phyloP scores from a whole-genome alignment of 495 filamentous ascomycete species.

The Tuber melanosporum region DNA sequence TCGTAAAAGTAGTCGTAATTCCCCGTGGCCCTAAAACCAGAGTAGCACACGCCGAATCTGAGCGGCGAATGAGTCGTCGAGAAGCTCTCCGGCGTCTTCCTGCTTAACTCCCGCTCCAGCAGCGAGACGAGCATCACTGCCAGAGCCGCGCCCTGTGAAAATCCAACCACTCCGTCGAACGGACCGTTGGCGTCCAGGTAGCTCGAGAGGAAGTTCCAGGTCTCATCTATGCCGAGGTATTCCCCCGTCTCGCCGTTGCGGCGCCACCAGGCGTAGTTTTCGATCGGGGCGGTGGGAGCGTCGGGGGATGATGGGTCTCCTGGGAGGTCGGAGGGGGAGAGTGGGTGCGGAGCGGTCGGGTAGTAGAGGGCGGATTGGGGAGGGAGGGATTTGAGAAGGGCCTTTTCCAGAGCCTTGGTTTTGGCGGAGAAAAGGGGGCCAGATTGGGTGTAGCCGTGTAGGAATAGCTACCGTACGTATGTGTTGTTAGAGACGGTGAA shows the following conservation, averaged over 20 bases:
- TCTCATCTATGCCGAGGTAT: conserved; percentile 62
- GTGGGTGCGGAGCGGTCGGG: conserved; percentile 47
- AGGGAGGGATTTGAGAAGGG: conserved; percentile 65
- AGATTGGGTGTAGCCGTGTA: conserved; percentile 81
- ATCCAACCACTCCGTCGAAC: conserved; percentile 44
- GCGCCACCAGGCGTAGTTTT: conserved; percentile 75
- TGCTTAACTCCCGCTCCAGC: conserved; percentile 52
- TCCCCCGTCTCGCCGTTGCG: conserved; percentile 53
- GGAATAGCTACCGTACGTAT: conserved; percentile 42
- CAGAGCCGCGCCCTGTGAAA: conserved; percentile 45
- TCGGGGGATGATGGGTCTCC: conserved; percentile 43
- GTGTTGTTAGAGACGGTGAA: neutral
- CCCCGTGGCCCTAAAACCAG: conserved; percentile 66
- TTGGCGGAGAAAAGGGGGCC: conserved; percentile 81
- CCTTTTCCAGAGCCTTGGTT: conserved; percentile 76
- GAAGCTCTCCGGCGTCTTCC: conserved; percentile 46
- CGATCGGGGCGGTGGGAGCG: conserved; percentile 13
- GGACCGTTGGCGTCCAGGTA: conserved; percentile 48
- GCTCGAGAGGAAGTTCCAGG: conserved; percentile 55
- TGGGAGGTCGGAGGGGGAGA: conserved; percentile 62
- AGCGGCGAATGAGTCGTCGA: conserved; percentile 51
- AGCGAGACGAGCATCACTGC: conserved; percentile 53
- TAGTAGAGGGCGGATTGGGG: conserved; percentile 51
- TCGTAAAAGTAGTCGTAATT: conserved; percentile 67
- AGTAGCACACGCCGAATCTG: conserved; percentile 73